phyloP scores from a whole-genome alignment of 768 basidiomycete species.

The Podaxis sp. region DNA sequence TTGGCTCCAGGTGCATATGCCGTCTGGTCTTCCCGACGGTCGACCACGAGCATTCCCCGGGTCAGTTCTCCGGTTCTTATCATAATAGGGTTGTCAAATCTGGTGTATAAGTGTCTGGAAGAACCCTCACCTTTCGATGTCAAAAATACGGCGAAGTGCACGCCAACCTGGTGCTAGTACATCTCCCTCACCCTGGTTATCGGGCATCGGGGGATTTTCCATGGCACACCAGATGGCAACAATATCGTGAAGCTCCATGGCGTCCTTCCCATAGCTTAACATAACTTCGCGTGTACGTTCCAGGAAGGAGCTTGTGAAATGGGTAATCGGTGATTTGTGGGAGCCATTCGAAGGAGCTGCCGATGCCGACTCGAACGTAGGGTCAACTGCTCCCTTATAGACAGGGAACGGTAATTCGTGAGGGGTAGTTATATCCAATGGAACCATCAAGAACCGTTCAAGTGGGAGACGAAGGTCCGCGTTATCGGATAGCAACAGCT shows the following conservation, averaged over 20 bases:
- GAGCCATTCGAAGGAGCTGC: constrained; percentile 41
- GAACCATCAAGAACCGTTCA: constrained; percentile 65
- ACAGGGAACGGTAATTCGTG: constrained; percentile 75
- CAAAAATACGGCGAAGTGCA: constrained; percentile 49
- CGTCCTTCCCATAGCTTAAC: constrained; percentile 78
- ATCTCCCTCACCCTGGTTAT: constrained; percentile 12
- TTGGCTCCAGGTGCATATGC: constrained; percentile 66
- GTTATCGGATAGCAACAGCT: constrained; percentile 49
- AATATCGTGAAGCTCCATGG: constrained; percentile 89
- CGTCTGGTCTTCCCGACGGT: constrained; percentile 65
- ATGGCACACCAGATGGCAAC: constrained; percentile 88
- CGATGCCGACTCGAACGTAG: constrained; percentile 49
- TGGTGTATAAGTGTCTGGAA: neutral
- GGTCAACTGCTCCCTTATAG: constrained; percentile 61
- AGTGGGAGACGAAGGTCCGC: constrained; percentile 50
- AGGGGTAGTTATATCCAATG: constrained; percentile 79
- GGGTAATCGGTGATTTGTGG: constrained; percentile 58
- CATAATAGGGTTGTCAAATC: neutral
- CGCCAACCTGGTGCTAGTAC: constrained; percentile 54
- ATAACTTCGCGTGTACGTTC: constrained; percentile 75
- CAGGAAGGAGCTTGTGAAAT: constrained; percentile 81
- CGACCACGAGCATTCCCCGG: constrained; percentile 85
- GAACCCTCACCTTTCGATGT: constrained; percentile 60
- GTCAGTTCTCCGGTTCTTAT: constrained; percentile 73
- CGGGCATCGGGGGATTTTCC: constrained; percentile 53